Evolutionary conservation across 768 basidiomycete genomes (phyloP), one percentile per base, ranked within the genome.

Genomic region (Rhodocollybia butyracea): DNA sequence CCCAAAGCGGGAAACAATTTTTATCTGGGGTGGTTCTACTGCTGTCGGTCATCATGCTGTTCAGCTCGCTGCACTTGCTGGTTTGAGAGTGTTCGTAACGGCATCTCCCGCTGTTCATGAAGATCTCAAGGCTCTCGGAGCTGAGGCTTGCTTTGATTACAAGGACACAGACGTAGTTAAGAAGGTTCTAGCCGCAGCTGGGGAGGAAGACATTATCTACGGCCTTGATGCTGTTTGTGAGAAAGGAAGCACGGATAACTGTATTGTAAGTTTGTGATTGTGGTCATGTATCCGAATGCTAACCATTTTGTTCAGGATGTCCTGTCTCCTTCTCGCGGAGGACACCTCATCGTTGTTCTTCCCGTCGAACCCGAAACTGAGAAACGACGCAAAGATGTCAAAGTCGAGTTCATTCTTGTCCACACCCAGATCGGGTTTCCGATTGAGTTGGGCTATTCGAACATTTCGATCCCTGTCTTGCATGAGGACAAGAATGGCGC

Each of bases 1-100:
- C 3, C 38, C 39, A 2, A 29, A 53, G 24, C 29, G 19, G 15
- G 51, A 53, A 31, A 36, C n/a, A 12, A 53, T 53, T 29, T 27
- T 53, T 3, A 53, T 53, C 39, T 53, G 51, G 51, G 51, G 51
- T 12, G 51, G 51, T 13, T 53, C 51, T 7, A 53, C 51, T 24
- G 51, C 51, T 26, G 51, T 53, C 26, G 51, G 51, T 11, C 51
- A 53, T 29, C 38, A 31, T n/a, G 51, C 51, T 15, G 22, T 53
- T 29, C 51, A 53, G 22, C 51, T 53, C 39, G 51, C 51, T 5
- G 24, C 22, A 12, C 24, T 42, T 31, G 40, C 51, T 12, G 51
- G 51, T 15, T 43, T 53, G 39, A 38, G 51, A 17, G 39, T 43
- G 39, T 41, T 53, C 26, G 51, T 53, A 21, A 53, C 51, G 3